Evolutionary conservation across 139 green algal genomes (phyloP), one percentile per base, ranked within the genome.

Genomic region (Chlamydomonas sp.): DNA sequence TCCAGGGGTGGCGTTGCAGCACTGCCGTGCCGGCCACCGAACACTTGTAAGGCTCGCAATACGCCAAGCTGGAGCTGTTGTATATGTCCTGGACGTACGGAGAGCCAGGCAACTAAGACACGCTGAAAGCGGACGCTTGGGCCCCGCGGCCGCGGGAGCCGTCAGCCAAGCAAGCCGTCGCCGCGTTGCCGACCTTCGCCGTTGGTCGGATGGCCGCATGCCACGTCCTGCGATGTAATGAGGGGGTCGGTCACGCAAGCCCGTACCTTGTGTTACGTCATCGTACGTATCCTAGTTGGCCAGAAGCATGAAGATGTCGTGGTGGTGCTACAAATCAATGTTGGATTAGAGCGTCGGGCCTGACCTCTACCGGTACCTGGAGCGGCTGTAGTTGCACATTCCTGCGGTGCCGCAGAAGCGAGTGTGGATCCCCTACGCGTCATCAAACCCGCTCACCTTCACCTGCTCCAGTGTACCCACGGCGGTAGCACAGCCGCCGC

Each of bases 391-490:
- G 14, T 7, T 7, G 15, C 68, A 5, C 68, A 7, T 18, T 20
- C 14, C 68, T 7, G 68, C 68, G 0, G 14, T 31, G 68, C 68
- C n/a, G 18, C 14, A 74, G 14, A 15, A 18, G n/a, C 14, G n/a
- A 31, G 12, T 2, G 4, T 49, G 31, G 12, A 79, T 12, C 57
- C 58, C 58, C 8, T 14, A 20, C 14, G 31, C 31, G 31, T 49
- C 75, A 9, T 9, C 75, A 10, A 5, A 1, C 58, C 2, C 49
- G 58, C 73, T 49, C 31, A 79, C 80, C 81, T 86, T 86, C 18
- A 79, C 61, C 18, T 79, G 81, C 69, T 79, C 81, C n/a, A 86
- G 59, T 1, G 60, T 73, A 2, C 71, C 71, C 17, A 86, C 31
- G 1, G 61, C 62, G 6, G 80, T 15, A 0, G 71, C 71, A 59